Base-by-base conservation (phyloP, 1,139 yeast species). In the Debaryomycetaceae sp. region DNA sequence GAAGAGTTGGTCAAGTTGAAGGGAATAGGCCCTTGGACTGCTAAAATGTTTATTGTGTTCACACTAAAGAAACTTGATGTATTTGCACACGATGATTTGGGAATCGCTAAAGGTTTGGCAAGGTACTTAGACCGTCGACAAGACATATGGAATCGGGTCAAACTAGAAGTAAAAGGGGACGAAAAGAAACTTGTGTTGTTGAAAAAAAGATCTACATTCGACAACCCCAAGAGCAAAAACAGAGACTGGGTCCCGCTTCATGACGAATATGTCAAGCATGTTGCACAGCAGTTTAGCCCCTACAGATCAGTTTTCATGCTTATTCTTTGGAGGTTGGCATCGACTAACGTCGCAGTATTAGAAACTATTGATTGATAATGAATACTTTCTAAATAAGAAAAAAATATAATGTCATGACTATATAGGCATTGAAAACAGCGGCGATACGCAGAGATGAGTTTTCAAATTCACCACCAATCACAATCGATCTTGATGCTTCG, bases 11-110 rank as follows among this genome's bases (percentile, higher is more conserved):
- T 80, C 1, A 52, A 53, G 31, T 65, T 88, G 41, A 86, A 87
- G 54, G 97, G 97, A 0, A 77, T 89, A 28, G 97, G 97, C 0
- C 77, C 80, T 1, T 89, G 98, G 98, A 81, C 91, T 7, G 94
- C 95, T 0, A 86, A 84, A 42, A 89, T 89, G 96, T 89, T 88
- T 62, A 64, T 85, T 14, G 58, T 83, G 16, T 87, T 88, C 55
- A 84, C 86, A 0, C 63, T 89, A 35, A 73, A 73, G 26, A 73
- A 86, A 43, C 56, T 77, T 56, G 83, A 89, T 55, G 78, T 87
- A 0, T 87, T 87, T 59, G 85, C 94, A 2, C 69, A 78, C 11
- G 89, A 83, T 29, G 97, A 91, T 61, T 65, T 89, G 40, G 97
- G 96, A 1, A 77, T 89, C 2, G 91, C 92, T 31, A 67, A 95